Evolutionary conservation across 2,329 filamentous ascomycete species (phyloP), one percentile per base, ranked within the genome.

Genomic region (Aspergillus sp.): DNA sequence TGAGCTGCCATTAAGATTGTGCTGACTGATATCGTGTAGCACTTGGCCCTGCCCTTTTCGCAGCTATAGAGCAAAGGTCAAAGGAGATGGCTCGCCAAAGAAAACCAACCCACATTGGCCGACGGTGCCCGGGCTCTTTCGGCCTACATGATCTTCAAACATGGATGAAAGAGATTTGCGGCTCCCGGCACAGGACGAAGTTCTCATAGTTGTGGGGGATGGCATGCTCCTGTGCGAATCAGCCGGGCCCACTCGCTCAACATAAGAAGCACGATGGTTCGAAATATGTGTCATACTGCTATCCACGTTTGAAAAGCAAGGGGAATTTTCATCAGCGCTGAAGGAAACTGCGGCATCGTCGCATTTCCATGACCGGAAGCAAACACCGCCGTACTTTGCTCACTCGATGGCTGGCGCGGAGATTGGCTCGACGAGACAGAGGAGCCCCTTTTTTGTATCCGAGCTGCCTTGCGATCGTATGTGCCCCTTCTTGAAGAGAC

Each of bases 91-190:
- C 41, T 43, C 46, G 12, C 46, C 46, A 7, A 47, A 30, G 41
- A 43, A 35, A 22, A 39, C 43, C 38, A 47, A 43, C 23, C 17
- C 42, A 38, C 41, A 43, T 27, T 47, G 42, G 37, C 42, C 46
- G 13, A 43, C 23, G 12, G 32, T 37, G 4, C 39, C 39, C 20
- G 23, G 17, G 7, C 19, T 35, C 17, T 38, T 35, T 15, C 19
- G 35, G 19, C 30, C 27, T 7, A 19, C 22, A 38, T 43, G 38
- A 38, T 47, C 38, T 27, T 47, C 46, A 38, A 47, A 47, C 46
- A 43, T 43, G 20, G 39, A 17, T 7, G 39, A 43, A 15, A 41
- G 42, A 20, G 45, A 47, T 13, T 42, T 42, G 38, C 22, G 23
- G 19, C 39, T 37, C 13, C 35, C 41, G 13, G 37, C 27, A 15